Conservation (phyloP, 768 basidiomycete genomes). For the Mrakia gelida region DNA sequence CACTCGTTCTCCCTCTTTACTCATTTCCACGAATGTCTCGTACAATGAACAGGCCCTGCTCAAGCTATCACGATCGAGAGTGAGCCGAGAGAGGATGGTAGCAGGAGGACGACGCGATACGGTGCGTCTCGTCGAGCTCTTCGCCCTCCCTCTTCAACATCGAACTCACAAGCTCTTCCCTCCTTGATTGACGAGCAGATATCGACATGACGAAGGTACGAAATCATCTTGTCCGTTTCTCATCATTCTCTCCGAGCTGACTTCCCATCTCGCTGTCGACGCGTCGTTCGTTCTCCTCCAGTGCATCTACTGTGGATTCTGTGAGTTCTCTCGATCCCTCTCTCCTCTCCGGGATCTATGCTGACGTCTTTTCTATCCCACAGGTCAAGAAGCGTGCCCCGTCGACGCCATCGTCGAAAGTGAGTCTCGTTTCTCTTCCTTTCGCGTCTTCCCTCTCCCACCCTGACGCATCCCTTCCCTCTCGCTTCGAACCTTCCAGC, state of each 20-base stretch:
- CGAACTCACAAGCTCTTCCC: background rate
- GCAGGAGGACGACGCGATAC: slow-evolving; percentile 94
- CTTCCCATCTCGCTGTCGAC: background rate
- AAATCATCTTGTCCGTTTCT: background rate
- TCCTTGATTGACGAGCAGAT: no score
- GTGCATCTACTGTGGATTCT: slow-evolving; percentile 99
- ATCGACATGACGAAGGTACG: slow-evolving; percentile 88
- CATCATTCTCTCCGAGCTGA: background rate
- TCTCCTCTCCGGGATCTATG: background rate
- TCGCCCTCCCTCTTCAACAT: background rate
- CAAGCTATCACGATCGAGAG: slow-evolving; percentile 99
- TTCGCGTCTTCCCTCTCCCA: background rate
- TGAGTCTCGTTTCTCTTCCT: slow-evolving; percentile 47
- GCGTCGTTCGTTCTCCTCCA: slow-evolving; percentile 40
- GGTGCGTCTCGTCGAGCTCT: slow-evolving; percentile 52
- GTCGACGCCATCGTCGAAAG: slow-evolving; percentile 99
- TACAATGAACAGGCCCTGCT: slow-evolving; percentile 55
- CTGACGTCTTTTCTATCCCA: background rate
- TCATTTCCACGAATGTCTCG: no score
- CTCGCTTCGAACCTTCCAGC: slow-evolving; percentile 51
- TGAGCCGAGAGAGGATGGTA: slow-evolving; percentile 90
- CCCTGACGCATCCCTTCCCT: background rate
- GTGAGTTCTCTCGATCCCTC: slow-evolving; percentile 40
- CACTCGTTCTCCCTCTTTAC: background rate
- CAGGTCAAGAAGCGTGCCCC: slow-evolving; percentile 87